Evolutionary conservation across 2,329 filamentous ascomycete genomes (phyloP).

Genomic region (Cercospora brassicicola): DNA sequence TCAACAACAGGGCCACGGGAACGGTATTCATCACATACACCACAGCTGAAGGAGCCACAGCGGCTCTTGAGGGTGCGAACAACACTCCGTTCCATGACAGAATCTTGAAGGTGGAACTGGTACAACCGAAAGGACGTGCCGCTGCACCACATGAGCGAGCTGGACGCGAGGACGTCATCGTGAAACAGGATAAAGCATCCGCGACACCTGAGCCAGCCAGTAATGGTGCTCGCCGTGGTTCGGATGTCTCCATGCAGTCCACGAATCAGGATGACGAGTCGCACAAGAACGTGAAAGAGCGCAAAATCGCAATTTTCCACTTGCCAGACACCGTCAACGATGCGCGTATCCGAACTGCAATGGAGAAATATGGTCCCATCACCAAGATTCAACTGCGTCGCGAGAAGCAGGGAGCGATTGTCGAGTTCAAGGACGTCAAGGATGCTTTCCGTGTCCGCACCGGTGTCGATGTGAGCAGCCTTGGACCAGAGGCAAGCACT

Average conservation of each 20-base stretch:
- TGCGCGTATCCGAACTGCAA: conserved; percentile 71
- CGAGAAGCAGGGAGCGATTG: conserved; percentile 77
- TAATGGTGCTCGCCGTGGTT: conserved; percentile 30
- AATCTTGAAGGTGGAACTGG: conserved; percentile 39
- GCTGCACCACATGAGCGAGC: conserved; percentile 35
- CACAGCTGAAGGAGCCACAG: conserved; percentile 48
- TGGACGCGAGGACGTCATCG: conserved; percentile 35
- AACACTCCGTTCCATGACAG: conserved; percentile 39
- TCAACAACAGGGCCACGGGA: conserved; percentile 70
- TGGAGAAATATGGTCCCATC: conserved; percentile 69
- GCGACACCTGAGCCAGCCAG: conserved; percentile 31
- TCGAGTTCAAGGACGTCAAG: conserved; percentile 73
- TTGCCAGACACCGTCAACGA: conserved; percentile 92
- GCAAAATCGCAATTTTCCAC: conserved; percentile 79
- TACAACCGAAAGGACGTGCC: conserved; percentile 32
- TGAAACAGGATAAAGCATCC: conserved; percentile 30
- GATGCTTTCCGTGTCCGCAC: conserved; percentile 70
- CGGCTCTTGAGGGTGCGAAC: conserved; percentile 38
- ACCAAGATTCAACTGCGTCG: conserved; percentile 77
- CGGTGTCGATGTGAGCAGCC: conserved; percentile 43
- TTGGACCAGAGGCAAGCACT: conserved; percentile 44
- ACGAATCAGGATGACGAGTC: conserved; percentile 25
- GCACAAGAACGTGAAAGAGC: conserved; percentile 47
- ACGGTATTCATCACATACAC: conserved; percentile 78
- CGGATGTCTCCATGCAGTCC: conserved; percentile 35